Evolutionary conservation across 2,329 filamentous ascomycete genomes (phyloP).

Genomic region (Clonostachys rosea): DNA sequence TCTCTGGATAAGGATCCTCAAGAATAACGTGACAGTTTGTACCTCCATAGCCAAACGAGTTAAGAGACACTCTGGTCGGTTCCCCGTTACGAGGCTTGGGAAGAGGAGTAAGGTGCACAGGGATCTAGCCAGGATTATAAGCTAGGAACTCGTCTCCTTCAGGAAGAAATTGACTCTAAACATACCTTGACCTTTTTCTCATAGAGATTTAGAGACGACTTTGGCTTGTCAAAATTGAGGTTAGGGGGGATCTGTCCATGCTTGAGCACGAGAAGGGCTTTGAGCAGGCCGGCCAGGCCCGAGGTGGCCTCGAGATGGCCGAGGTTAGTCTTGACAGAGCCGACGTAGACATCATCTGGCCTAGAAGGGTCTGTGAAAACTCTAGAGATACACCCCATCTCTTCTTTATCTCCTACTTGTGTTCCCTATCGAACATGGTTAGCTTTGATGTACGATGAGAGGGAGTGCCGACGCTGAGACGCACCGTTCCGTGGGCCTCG

Average conservation of each 20-base stretch:
- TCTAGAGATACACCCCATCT: constrained; percentile 19
- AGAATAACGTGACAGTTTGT: constrained; percentile 18
- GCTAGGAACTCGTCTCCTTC: constrained; percentile 35
- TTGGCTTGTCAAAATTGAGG: constrained; percentile 17
- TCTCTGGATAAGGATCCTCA: too few species aligned
- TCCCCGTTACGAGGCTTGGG: too few species aligned
- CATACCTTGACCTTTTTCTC: constrained; percentile 17
- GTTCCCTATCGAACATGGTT: constrained; percentile 13
- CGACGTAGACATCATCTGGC: constrained; percentile 5
- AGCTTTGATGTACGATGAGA: too few species aligned
- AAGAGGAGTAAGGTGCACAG: not conserved
- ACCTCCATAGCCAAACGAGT: constrained; percentile 18
- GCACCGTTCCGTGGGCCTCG: constrained; percentile 33
- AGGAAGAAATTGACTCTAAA: constrained; percentile 10
- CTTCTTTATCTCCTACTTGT: constrained; percentile 14
- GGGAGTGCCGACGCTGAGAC: too few species aligned
- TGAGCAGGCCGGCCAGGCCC: constrained; percentile 17
- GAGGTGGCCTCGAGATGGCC: constrained; percentile 16
- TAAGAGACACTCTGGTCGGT: too few species aligned
- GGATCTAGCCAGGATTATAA: not conserved
- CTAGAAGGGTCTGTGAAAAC: too few species aligned
- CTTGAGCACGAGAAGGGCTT: constrained; percentile 19
- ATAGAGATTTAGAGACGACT: constrained; percentile 17
- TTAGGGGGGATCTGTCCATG: constrained; percentile 21
- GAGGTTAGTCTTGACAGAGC: constrained; percentile 4